phyloP scores from a whole-genome alignment of 345 rosid genomes.

The Combretum micranthum region DNA sequence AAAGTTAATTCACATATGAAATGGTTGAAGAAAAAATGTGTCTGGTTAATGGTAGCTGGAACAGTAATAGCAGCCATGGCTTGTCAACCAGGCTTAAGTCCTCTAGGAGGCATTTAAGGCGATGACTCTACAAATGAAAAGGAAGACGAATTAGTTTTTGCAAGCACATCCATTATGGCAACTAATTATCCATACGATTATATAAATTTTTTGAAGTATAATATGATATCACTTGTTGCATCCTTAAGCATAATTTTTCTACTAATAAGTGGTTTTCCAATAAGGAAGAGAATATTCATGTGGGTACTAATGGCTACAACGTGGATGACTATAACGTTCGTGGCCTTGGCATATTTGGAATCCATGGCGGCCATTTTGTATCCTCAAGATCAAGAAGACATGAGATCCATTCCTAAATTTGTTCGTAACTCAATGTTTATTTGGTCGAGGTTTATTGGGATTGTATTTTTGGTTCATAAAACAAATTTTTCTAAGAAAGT shows the following conservation, averaged over 20 bases:
- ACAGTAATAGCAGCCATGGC: slow-evolving; percentile 12
- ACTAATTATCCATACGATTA: neutral
- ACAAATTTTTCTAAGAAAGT: too few relatives aligned
- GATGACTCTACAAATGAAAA: neutral
- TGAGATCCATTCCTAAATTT: too few relatives aligned
- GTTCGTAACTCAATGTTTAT: too few relatives aligned
- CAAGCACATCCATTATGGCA: slow-evolving; percentile 7
- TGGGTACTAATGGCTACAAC: too few relatives aligned
- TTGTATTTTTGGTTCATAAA: too few relatives aligned
- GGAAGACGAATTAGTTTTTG: neutral
- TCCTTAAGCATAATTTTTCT: slow-evolving; percentile 12
- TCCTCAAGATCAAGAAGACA: too few relatives aligned
- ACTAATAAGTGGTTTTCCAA: slow-evolving; percentile 8
- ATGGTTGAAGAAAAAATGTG: neutral
- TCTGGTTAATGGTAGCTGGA: neutral
- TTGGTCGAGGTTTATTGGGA: too few relatives aligned
- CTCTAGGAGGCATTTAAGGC: slow-evolving; percentile 12
- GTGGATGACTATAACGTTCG: too few relatives aligned
- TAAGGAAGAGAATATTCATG: neutral
- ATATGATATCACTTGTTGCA: slow-evolving; percentile 5
- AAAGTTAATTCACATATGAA: too few relatives aligned
- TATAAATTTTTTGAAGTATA: neutral
- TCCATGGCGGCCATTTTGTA: too few relatives aligned
- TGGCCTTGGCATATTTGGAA: too few relatives aligned
- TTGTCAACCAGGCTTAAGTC: slow-evolving; percentile 10